phyloP scores from a whole-genome alignment of 2,329 filamentous ascomycete species.

The Diaporthe sp. region DNA sequence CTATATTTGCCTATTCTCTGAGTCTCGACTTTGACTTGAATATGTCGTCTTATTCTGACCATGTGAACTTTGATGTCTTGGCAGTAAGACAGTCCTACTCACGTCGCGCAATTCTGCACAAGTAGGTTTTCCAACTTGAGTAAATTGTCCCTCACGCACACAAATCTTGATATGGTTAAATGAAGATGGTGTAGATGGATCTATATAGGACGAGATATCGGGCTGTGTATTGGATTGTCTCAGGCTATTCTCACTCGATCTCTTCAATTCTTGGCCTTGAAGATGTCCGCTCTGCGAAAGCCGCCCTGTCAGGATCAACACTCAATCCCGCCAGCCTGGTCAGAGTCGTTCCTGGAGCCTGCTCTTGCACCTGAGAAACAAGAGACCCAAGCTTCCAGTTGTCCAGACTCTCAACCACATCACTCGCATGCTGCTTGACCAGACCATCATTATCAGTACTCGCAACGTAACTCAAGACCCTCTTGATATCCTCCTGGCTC shows the following conservation, averaged over 20 bases:
- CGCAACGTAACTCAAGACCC: conserved; percentile 74
- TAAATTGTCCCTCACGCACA: too few species aligned
- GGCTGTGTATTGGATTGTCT: neutral
- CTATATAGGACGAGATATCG: too few species aligned
- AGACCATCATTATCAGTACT: conserved; percentile 77
- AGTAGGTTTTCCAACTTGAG: too few species aligned
- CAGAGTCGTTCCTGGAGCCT: conserved; percentile 43
- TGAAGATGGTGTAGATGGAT: neutral
- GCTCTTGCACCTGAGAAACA: conserved; percentile 42
- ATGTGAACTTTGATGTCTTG: neutral
- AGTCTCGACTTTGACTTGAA: too few species aligned
- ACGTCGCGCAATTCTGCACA: too few species aligned
- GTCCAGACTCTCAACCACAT: conserved; percentile 76
- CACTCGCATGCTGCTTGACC: conserved; percentile 75
- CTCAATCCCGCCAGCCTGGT: conserved; percentile 59
- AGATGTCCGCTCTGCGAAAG: conserved; percentile 29
- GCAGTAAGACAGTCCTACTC: too few species aligned
- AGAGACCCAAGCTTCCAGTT: conserved; percentile 65
- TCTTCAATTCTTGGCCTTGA: conserved; percentile 68
- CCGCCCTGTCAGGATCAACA: conserved; percentile 50
- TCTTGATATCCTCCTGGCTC: conserved; percentile 72
- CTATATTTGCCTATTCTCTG: neutral
- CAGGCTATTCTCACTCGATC: conserved; percentile 62
- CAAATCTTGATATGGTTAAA: neutral
- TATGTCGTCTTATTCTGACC: neutral